phyloP scores from a whole-genome alignment of 768 basidiomycete species.

The Lepiota brunneoincarnata region DNA sequence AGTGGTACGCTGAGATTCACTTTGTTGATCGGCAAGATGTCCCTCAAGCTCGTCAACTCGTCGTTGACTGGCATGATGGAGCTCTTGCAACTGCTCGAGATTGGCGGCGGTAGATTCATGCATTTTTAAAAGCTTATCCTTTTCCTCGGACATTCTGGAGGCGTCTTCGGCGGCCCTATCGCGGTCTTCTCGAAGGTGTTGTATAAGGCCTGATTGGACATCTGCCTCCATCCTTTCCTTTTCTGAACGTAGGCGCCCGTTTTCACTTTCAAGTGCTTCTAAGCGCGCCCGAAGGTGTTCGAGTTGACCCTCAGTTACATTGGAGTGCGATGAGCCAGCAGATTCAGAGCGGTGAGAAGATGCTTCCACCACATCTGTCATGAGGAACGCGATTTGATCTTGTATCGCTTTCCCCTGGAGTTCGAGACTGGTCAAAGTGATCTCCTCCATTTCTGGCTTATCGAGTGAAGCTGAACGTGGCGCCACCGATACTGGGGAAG shows the following conservation, averaged over 20 bases:
- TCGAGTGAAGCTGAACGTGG: slow-evolving; percentile 21
- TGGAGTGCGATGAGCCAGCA: slow-evolving; percentile 33
- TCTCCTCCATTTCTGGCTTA: slow-evolving; percentile 25
- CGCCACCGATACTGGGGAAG: slow-evolving; percentile 44
- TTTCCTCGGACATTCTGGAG: slow-evolving; percentile 4
- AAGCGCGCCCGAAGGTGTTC: slow-evolving; percentile 48
- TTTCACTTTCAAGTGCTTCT: slow-evolving; percentile 69
- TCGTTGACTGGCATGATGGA: neutral
- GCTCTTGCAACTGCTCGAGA: slow-evolving; percentile 3
- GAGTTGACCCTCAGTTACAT: slow-evolving; percentile 33
- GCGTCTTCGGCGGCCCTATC: neutral
- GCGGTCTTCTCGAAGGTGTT: neutral
- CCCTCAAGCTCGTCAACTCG: slow-evolving; percentile 12
- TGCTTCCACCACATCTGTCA: slow-evolving; percentile 20
- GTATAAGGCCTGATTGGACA: neutral
- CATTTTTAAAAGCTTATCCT: slow-evolving; percentile 5
- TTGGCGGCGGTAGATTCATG: slow-evolving; percentile 5
- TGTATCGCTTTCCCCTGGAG: slow-evolving; percentile 40
- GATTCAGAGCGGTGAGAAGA: slow-evolving; percentile 36
- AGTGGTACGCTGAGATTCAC: slow-evolving; percentile 14
- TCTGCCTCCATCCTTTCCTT: slow-evolving; percentile 33
- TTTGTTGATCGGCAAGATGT: neutral
- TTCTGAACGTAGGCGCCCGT: slow-evolving; percentile 48
- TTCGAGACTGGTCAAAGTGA: slow-evolving; percentile 30
- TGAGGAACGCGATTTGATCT: slow-evolving; percentile 46